Evolutionary conservation across 1,284 basidiomycete genomes (phyloP).

Genomic region (Nidula niveotomentosa): DNA sequence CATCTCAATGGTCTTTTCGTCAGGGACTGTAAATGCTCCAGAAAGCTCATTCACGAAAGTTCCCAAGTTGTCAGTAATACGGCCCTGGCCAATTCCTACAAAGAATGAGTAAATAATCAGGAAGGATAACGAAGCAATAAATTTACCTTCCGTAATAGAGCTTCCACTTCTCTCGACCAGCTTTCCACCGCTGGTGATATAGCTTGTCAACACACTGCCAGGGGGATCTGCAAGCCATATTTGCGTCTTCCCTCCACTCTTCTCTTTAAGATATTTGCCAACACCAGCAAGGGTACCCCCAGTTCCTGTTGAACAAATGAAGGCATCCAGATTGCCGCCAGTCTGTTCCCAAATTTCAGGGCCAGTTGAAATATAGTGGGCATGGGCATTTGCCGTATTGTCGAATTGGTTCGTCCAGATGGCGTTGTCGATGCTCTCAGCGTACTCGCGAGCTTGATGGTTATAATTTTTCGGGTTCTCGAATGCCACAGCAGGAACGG

Average conservation of each 20-base stretch:
- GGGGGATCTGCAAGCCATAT: conserved; percentile 97
- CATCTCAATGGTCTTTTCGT: conserved; percentile 92
- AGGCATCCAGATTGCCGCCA: conserved; percentile 79
- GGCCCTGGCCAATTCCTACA: conserved; percentile 94
- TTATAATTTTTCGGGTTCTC: conserved; percentile 98
- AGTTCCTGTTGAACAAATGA: conserved; percentile 93
- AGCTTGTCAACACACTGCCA: conserved; percentile 89
- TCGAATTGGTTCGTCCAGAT: conserved; percentile 99
- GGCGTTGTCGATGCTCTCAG: conserved; percentile 82
- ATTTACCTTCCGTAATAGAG: conserved; percentile 93
- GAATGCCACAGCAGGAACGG: conserved; percentile 95
- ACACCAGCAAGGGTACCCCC: conserved; percentile 95
- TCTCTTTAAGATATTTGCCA: conserved; percentile 86
- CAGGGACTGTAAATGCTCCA: conserved; percentile 86
- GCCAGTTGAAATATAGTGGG: conserved; percentile 90
- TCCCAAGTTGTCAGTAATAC: conserved; percentile 92
- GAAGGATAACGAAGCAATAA: neutral
- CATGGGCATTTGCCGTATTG: conserved; percentile 87
- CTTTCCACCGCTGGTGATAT: conserved; percentile 81
- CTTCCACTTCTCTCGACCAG: conserved; percentile 82
- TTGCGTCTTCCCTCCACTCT: conserved; percentile 80
- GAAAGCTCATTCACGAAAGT: conserved; percentile 82
- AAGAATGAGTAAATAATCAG: neutral
- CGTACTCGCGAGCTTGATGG: conserved; percentile 93
- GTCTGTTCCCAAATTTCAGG: conserved; percentile 98